Conservation (phyloP, 768 basidiomycete species). For the Lactifluus rugatus region DNA sequence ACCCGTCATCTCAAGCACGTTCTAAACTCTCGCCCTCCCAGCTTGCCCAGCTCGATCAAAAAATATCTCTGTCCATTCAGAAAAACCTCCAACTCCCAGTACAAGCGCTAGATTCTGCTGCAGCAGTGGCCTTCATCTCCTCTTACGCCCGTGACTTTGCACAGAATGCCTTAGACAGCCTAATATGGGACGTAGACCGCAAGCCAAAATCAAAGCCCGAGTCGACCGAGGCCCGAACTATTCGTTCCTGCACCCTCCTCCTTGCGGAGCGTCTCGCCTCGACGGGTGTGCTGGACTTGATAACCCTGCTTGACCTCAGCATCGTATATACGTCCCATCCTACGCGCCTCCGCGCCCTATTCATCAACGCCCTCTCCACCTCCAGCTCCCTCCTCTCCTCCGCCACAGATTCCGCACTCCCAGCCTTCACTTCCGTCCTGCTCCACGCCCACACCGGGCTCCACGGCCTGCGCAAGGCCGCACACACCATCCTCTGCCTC, state of each 20-base stretch:
- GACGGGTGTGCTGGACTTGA: slow-evolving; percentile 36
- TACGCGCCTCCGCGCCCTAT: slow-evolving; percentile 36
- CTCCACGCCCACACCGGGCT: slow-evolving; percentile 36
- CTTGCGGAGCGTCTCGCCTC: slow-evolving; percentile 48
- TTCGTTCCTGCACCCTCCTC: slow-evolving; percentile 40
- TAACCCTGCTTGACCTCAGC: slow-evolving; percentile 52
- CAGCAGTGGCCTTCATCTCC: slow-evolving; percentile 41
- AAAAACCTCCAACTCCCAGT: slow-evolving; percentile 41
- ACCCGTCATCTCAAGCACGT: slow-evolving; percentile 43
- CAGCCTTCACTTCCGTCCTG: slow-evolving; percentile 44
- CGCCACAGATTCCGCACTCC: slow-evolving; percentile 34
- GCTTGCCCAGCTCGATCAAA: slow-evolving; percentile 36
- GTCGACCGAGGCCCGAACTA: slow-evolving; percentile 32
- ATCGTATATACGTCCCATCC: slow-evolving; percentile 43
- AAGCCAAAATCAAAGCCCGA: slow-evolving; percentile 8
- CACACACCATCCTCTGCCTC: slow-evolving; percentile 46
- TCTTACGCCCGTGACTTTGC: slow-evolving; percentile 53
- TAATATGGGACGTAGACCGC: slow-evolving; percentile 45
- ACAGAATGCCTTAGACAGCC: slow-evolving; percentile 37
- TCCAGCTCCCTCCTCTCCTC: slow-evolving; percentile 27
- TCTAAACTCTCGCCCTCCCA: slow-evolving; percentile 45
- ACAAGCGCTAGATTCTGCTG: slow-evolving; percentile 35
- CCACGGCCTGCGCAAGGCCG: slow-evolving; percentile 54
- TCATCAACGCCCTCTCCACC: slow-evolving; percentile 32
- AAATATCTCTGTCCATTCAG: slow-evolving; percentile 39